phyloP scores from a whole-genome alignment of 1,284 basidiomycete genomes.

The Amanita bisporigera region DNA sequence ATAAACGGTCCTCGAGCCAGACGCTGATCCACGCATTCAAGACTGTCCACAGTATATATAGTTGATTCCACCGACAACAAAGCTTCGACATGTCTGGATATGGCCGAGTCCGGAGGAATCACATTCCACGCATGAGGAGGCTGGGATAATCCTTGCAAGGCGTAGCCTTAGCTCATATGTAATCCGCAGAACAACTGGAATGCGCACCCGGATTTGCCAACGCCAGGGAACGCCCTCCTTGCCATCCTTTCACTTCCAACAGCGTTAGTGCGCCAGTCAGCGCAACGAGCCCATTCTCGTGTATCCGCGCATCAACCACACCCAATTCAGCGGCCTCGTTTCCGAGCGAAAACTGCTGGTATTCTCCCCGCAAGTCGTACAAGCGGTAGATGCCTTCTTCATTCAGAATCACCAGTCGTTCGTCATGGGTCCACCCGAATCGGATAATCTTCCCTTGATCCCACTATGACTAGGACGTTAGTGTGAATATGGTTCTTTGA shows the following conservation, averaged over 20 bases:
- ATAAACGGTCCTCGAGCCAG: conserved; percentile 89
- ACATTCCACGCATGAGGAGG: conserved; percentile 85
- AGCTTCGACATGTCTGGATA: conserved; percentile 87
- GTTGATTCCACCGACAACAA: conserved; percentile 80
- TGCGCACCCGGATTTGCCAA: conserved; percentile 73
- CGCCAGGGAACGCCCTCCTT: conserved; percentile 69
- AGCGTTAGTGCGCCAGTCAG: conserved; percentile 79
- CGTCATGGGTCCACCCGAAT: conserved; percentile 84
- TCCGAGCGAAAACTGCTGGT: conserved; percentile 85
- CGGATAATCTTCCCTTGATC: conserved; percentile 80
- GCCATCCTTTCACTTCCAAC: conserved; percentile 87
- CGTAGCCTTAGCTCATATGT: conserved; percentile 18
- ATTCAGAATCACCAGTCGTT: conserved; percentile 85
- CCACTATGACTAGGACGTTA: conserved; percentile 60
- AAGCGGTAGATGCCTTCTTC: conserved; percentile 93
- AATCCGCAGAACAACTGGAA: conserved; percentile 10
- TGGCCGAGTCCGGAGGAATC: conserved; percentile 85
- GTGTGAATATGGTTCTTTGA: conserved; percentile 13
- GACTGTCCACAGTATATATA: conserved; percentile 82
- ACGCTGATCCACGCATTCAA: conserved; percentile 89
- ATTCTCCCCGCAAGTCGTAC: conserved; percentile 88
- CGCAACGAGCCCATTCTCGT: conserved; percentile 88
- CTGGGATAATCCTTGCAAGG: conserved; percentile 69
- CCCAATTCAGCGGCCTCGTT: conserved; percentile 86
- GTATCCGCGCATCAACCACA: conserved; percentile 83